Evolutionary conservation across 805 yeast genomes (phyloP).

Genomic region (Brettanomyces sp.): DNA sequence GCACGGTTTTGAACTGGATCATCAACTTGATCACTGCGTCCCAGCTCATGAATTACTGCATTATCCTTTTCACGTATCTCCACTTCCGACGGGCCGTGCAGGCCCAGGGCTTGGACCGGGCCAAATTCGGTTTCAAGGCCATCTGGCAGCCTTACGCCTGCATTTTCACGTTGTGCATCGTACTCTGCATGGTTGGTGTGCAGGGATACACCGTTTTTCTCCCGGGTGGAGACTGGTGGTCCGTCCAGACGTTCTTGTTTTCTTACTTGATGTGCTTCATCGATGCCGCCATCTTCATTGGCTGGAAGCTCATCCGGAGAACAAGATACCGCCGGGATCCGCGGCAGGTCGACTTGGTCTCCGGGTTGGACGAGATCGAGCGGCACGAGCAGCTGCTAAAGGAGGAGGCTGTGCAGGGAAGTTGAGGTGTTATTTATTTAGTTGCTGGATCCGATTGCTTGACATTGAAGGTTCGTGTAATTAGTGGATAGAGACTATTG

Average conservation of each 20-base stretch:
- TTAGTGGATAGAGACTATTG: too few relatives aligned
- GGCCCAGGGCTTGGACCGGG: slow-evolving; percentile 41
- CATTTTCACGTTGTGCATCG: slow-evolving; percentile 11
- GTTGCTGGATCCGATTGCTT: too few relatives aligned
- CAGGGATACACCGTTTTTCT: slow-evolving; percentile 45
- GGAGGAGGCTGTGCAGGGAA: not conserved
- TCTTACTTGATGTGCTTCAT: slow-evolving; percentile 64
- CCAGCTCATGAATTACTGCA: slow-evolving; percentile 52
- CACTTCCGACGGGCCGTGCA: slow-evolving; percentile 52
- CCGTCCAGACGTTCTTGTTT: slow-evolving; percentile 52
- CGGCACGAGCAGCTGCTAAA: slow-evolving; percentile 36
- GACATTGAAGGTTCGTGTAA: too few relatives aligned
- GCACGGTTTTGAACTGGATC: slow-evolving; percentile 63
- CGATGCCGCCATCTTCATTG: slow-evolving; percentile 34
- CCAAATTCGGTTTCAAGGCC: slow-evolving; percentile 40
- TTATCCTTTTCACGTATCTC: slow-evolving; percentile 48
- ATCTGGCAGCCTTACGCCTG: slow-evolving; percentile 27
- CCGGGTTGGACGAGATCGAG: slow-evolving; percentile 50
- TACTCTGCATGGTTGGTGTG: slow-evolving; percentile 30
- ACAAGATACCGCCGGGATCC: slow-evolving; percentile 36
- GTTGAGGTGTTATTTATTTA: too few relatives aligned
- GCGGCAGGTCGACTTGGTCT: slow-evolving; percentile 39
- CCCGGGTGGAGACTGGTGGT: slow-evolving; percentile 47
- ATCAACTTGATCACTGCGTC: slow-evolving; percentile 63
- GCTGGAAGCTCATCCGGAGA: slow-evolving; percentile 45